A percentile compares a stretch with the other conserved stretches of the same genome.
These are phyloP conservation scores for Rhynchosporium secalis DNA, from an alignment of 2,329 filamentous ascomycete species.

Conservation along the genomic window DNA sequence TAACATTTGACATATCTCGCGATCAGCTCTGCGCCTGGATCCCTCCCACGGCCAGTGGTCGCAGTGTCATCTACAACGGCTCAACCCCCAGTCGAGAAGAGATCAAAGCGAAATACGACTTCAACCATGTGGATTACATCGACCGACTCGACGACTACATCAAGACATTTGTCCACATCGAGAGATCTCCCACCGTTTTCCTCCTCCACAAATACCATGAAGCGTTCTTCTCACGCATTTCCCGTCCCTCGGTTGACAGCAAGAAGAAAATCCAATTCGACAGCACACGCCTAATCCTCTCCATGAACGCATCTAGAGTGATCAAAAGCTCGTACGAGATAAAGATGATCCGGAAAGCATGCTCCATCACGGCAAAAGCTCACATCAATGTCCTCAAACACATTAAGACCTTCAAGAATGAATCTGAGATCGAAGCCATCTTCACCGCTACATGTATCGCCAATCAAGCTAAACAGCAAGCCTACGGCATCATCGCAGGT, in stretches of 20 bases:
- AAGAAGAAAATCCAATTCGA: slow-evolving; percentile 44
- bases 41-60: slow-evolving; percentile 39
- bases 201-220: slow-evolving; percentile 48
- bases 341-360: slow-evolving; percentile 76
- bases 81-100: slow-evolving; percentile 60
- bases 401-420: slow-evolving; percentile 65
- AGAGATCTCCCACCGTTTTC: slow-evolving; percentile 45
- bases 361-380: slow-evolving; percentile 73
- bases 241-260: slow-evolving; percentile 4
- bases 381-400: slow-evolving; percentile 71
- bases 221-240: slow-evolving; percentile 23
- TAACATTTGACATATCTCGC: slow-evolving; percentile 57
- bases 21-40: slow-evolving; percentile 45
- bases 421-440: slow-evolving; percentile 79
- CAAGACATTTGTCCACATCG: slow-evolving; percentile 43
- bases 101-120: slow-evolving; percentile 61
- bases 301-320: slow-evolving; percentile 78
- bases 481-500: slow-evolving; percentile 88
- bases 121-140: slow-evolving; percentile 68
- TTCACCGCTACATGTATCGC: slow-evolving; percentile 74
- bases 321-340: slow-evolving; percentile 88
- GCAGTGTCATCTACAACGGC: slow-evolving; percentile 63
- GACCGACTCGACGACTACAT: slow-evolving; percentile 52
- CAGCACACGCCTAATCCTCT: slow-evolving; percentile 56
- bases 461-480: slow-evolving; percentile 71